Conservation (phyloP, 2,329 filamentous ascomycete genomes). For the Epichloe glyceriae region DNA sequence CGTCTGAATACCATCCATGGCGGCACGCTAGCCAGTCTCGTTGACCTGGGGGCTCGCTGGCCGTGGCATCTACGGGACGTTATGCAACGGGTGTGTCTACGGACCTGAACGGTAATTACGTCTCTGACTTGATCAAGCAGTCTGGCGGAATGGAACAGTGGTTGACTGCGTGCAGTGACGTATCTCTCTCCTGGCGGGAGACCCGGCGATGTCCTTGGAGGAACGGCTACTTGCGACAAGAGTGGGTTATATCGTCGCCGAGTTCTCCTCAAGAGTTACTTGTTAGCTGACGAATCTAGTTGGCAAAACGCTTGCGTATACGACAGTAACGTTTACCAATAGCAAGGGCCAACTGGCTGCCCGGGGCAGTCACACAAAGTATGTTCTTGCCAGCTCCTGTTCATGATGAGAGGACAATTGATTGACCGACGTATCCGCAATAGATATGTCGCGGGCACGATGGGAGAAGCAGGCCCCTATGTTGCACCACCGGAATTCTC, state of each 20-base stretch:
- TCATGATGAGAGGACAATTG: neutral
- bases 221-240: conserved; percentile 47
- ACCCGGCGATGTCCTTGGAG: conserved; percentile 42
- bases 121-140: neutral
- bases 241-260: conserved; percentile 25
- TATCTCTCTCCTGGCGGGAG: conserved; percentile 47
- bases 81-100: conserved; percentile 53
- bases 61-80: conserved; percentile 50
- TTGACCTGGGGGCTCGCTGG: conserved; percentile 54
- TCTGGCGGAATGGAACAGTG: neutral
- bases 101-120: conserved; percentile 42
- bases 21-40: conserved; percentile 66
- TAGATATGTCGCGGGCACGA: conserved; percentile 30
- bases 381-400: conserved; percentile 9
- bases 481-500: conserved; percentile 23
- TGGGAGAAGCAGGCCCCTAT: conserved; percentile 23
- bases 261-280: neutral
- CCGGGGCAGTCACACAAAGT: conserved; percentile 55
- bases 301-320: conserved; percentile 51
- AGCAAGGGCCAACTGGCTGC: conserved; percentile 45
- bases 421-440: conserved; percentile 6
- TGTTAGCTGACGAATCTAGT: conserved; percentile 27
- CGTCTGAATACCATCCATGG: conserved; percentile 65
- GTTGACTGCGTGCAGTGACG: conserved; percentile 34
- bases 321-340: conserved; percentile 46